Evolutionary conservation across 306 rosid genomes (phyloP).

Genomic region (Amphicarpaea edgeworthii): DNA sequence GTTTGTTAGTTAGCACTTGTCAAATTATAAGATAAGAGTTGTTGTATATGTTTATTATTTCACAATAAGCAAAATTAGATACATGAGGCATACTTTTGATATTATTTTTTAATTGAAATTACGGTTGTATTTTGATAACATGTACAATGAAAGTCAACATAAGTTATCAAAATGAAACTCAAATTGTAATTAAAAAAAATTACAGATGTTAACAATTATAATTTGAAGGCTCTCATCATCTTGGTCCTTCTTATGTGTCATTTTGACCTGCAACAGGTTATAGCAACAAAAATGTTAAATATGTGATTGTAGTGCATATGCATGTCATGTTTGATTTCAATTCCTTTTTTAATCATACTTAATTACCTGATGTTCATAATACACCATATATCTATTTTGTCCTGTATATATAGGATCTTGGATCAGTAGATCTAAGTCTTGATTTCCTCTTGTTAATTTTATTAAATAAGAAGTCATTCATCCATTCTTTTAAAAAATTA

Average conservation of each 20-base stretch:
- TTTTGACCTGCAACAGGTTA: background rate
- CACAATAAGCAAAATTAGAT: background rate
- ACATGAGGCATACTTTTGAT: background rate
- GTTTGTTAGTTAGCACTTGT: background rate
- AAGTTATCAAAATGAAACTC: background rate
- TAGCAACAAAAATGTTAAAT: conserved; percentile 21
- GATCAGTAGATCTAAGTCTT: background rate
- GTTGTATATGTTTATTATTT: background rate
- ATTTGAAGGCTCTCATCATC: background rate
- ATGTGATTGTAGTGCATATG: background rate
- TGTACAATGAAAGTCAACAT: background rate
- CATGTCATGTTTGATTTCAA: background rate
- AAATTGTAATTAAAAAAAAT: background rate
- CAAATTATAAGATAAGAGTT: no score
- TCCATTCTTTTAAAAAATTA: background rate
- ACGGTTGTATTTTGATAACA: background rate
- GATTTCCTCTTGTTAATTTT: background rate
- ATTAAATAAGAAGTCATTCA: background rate
- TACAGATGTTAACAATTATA: no score
- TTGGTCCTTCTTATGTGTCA: background rate
- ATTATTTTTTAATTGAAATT: background rate
- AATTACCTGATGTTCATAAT: background rate
- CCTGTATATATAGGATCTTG: background rate
- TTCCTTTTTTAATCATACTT: background rate
- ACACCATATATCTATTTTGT: background rate